phyloP scores from a whole-genome alignment of 2,329 filamentous ascomycete genomes.

The Capronia epimyces region DNA sequence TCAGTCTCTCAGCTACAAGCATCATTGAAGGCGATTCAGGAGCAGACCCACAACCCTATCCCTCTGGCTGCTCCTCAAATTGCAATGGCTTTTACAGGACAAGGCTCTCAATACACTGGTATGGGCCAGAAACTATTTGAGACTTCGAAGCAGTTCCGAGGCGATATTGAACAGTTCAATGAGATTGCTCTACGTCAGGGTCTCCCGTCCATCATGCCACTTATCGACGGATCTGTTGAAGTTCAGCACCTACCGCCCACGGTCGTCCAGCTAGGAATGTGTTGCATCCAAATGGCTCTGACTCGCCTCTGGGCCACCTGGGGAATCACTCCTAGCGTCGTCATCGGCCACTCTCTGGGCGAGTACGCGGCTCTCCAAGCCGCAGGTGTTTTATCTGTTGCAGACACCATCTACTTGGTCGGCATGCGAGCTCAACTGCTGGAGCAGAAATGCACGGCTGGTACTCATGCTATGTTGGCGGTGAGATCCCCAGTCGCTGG shows the following conservation, averaged over 20 bases:
- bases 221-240: constrained; percentile 34
- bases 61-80: constrained; percentile 31
- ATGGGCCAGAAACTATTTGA: constrained; percentile 37
- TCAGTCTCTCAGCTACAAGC: constrained; percentile 32
- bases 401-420: constrained; percentile 39
- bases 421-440: constrained; percentile 40
- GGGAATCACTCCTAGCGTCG: constrained; percentile 36
- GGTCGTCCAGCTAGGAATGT: constrained; percentile 36
- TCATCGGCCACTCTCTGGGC: constrained; percentile 41
- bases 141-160: constrained; percentile 32
- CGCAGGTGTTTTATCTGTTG: constrained; percentile 36
- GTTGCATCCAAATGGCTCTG: constrained; percentile 40
- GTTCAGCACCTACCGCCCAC: constrained; percentile 33
- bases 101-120: constrained; percentile 37
- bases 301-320: constrained; percentile 35
- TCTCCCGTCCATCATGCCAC: constrained; percentile 36
- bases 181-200: constrained; percentile 34
- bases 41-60: constrained; percentile 31
- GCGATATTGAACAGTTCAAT: constrained; percentile 33
- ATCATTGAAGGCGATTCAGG: constrained; percentile 29
- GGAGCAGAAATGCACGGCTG: constrained; percentile 37
- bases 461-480: constrained; percentile 44
- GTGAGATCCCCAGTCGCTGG: constrained; percentile 37
- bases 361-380: constrained; percentile 41
- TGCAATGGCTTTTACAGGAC: constrained; percentile 38